Base-by-base conservation (phyloP, 208 protist genomes). In the Wallacemonas collosoma region DNA sequence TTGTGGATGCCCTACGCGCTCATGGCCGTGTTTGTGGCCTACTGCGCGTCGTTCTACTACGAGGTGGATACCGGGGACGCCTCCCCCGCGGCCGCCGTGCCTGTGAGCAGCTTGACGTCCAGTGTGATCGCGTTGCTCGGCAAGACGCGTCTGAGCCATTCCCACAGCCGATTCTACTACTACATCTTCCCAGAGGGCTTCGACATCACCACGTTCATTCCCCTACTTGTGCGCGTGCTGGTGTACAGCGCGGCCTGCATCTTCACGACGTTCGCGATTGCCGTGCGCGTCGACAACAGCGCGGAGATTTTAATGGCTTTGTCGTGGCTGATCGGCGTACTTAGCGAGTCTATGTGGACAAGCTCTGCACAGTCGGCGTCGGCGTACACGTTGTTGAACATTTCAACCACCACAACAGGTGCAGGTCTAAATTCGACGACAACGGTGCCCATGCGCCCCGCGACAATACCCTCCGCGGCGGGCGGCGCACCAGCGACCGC, bases 1-100 rank as follows among this genome's bases (percentile, higher is more conserved):
- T 68, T 95, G 40, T 95, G 87, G 86, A 38, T 90, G 1, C 87
- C 87, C 44, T 92, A 93, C 80, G 80, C 77, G 39, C 43, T 86
- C 4, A 86, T 86, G 2, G 80, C 87, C 35, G 43, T 90, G 38
- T 95, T 90, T 66, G 76, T 89, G 39, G 82, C 81, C 40, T 87
- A 88, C 76, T 91, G 86, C 75, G 69, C 70, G 55, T 77, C 83
- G 12, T 83, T 90, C 53, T 68, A 82, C 11, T 63, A 77, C 8
- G 81, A 81, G 48, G 55, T 26, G 50, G 26, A 67, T 50, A 61
- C 61, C 36, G 44, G 15, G 54, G 45, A 51, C 36, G 56, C 55
- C 58, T 65, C 39, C 15, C 55, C 45, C 26, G 26, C 26, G 67
- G 17, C 41, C 35, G 15, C 68, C 55, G 60, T 39, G 47, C 43